Evolutionary conservation across 2,329 filamentous ascomycete species (phyloP), one percentile per base, ranked within the genome.

Genomic region (Didymella exigua): DNA sequence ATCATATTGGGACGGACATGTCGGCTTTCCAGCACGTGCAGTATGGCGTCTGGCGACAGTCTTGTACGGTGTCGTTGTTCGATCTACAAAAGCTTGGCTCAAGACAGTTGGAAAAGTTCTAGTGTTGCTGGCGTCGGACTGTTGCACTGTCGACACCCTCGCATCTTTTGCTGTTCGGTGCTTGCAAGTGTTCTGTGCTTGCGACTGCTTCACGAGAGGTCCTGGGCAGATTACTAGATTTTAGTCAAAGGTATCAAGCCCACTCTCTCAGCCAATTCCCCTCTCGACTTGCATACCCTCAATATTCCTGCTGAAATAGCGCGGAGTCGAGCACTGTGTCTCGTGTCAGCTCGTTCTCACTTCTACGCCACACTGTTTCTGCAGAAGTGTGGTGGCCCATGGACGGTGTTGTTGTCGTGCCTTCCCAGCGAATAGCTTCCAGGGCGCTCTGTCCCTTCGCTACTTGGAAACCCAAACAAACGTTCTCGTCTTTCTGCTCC

Each of bases 41-140:
- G 65, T 67, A 63, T 58, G 68, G 68, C 65, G 68, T 69, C 65
- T 67, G 68, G 68, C 65, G 68, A 61, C 57, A 54, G 49, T 52
- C 54, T 50, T 51, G 61, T 59, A 61, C 52, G 48, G 24, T 41
- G 41, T 42, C 37, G 37, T 55, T 42, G 24, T 49, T 50, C 41
- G 41, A 50, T 50, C 36, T 50, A 37, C 34, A 46, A 55, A 55
- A 43, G 41, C 34, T 55, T 48, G 29, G 34, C 29, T 50, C n/a
- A 27, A 26, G 24, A 43, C 48, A 47, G 44, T 48, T 49, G 53
- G 43, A 49, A 52, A 54, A 49, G 54, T 36, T 40, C 36, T 23
- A 49, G 23, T 9, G 26, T 46, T 19, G 24, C 16, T 46, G 42
- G 36, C 41, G 27, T 41, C 42, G 41, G 50, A 47, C 36, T 29